phyloP scores from a whole-genome alignment of 2,329 filamentous ascomycete genomes.

The Penicillium griseofulvum region DNA sequence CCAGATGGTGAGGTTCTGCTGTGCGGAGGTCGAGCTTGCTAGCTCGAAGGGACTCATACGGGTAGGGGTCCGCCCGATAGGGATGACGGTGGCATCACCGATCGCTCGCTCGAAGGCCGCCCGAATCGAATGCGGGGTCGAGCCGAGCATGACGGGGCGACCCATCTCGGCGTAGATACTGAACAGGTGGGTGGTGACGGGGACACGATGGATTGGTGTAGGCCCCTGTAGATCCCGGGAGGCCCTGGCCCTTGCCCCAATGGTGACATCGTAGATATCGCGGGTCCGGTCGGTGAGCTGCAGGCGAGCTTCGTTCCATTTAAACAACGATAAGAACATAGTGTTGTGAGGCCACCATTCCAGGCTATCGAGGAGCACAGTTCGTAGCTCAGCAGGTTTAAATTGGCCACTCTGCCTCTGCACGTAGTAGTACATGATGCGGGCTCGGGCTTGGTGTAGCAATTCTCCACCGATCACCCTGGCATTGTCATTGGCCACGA shows the following conservation, averaged over 20 bases:
- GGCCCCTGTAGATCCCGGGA: background rate
- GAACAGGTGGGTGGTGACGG: conserved; percentile 54
- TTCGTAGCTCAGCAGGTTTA: conserved; percentile 64
- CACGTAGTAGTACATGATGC: conserved; percentile 65
- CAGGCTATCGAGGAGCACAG: conserved; percentile 61
- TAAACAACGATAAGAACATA: conserved; percentile 68
- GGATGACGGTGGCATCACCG: conserved; percentile 18
- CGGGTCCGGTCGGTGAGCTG: conserved; percentile 74
- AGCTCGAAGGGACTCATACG: background rate
- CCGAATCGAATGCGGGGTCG: conserved; percentile 54
- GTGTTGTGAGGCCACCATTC: conserved; percentile 70
- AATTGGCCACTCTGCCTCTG: conserved; percentile 59
- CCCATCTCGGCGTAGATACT: conserved; percentile 55
- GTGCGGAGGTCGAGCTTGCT: conserved; percentile 22
- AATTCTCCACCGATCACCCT: conserved; percentile 52
- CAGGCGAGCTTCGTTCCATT: conserved; percentile 70
- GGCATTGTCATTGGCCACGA: conserved; percentile 37
- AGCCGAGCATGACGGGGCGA: conserved; percentile 42
- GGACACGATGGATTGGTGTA: conserved; percentile 12
- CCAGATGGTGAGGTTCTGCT: conserved; percentile 48
- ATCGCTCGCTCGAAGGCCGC: conserved; percentile 57
- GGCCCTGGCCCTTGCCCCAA: background rate
- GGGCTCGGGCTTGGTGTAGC: conserved; percentile 66
- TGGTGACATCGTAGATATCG: conserved; percentile 50
- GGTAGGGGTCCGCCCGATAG: background rate